Evolutionary conservation across 371 early-diverging fungal genomes (phyloP), one percentile per base, ranked within the genome.

Genomic region (Mortierella sp.): DNA sequence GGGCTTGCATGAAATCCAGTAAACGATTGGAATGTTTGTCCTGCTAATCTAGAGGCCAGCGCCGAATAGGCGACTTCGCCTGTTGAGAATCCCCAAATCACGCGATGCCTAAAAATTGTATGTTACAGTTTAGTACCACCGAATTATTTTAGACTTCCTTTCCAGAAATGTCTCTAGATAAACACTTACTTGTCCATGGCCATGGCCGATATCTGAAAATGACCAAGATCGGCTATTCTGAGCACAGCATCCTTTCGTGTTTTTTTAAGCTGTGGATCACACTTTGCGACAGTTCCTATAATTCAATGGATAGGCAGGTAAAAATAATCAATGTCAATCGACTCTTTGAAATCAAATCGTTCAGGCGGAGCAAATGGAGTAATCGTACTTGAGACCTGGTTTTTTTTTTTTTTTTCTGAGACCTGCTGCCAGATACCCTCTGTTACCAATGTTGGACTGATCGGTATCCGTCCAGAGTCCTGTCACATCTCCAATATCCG

Each of bases 11-110:
- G 80, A 25, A 70, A 72, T 12, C 69, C 73, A 14, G 55, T 64
- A 48, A 79, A 73, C 15, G 66, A 63, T 44, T 79, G 70, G 43
- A 73, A 79, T 5, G 60, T 66, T 15, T 69, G 73, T 12, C 73
- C 70, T 43, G 73, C 66, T 7, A 63, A 44, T 0, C 56, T 66
- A 15, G 66, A 63, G 0, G 70, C 48, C 23, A 73, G 19, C 11
- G 60, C 64, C 11, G 70, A 70, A 46, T 70, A 19, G 6, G 64
- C 61, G 2, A 79, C 73, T 25, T 79, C 66, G 12, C 80, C 80
- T 0, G 66, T 70, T n/a, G 73, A 47, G 0, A 69, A 60, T 7
- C 80, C 80, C 80, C 80, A 79, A 4, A 79, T 47, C 14, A 73
- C 70, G 29, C 80, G 73, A 59, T 73, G 66, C 7, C 80, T 68